Conservation (phyloP, 2,329 filamentous ascomycete genomes). For the Penicillium sp. region DNA sequence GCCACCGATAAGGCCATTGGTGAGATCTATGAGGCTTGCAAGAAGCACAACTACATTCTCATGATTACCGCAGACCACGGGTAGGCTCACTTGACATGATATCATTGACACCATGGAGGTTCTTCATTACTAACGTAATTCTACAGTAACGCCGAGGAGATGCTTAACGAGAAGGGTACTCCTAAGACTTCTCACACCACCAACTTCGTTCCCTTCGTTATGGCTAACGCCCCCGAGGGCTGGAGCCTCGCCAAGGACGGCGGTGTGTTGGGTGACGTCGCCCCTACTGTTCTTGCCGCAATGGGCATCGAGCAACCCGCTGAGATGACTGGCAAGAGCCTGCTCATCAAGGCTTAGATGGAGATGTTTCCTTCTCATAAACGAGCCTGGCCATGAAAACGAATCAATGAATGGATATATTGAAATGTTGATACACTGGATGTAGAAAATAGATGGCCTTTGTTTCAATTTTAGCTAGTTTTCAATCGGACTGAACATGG, state of each 20-base stretch:
- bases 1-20: constrained; percentile 95
- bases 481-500: background rate
- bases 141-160: constrained; percentile 87
- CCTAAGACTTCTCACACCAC: constrained; percentile 98
- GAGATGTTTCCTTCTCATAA: constrained; percentile 23
- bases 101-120: background rate
- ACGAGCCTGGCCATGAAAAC: constrained; percentile 26
- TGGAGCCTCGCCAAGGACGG: constrained; percentile 82
- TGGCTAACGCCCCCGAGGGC: constrained; percentile 92
- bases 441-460: constrained; percentile 8
- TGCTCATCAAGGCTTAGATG: constrained; percentile 70
- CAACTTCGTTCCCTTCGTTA: constrained; percentile 97
- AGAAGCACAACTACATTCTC: constrained; percentile 87
- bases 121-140: constrained; percentile 26
- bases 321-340: constrained; percentile 86
- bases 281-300: constrained; percentile 84
- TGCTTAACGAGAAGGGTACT: constrained; percentile 93
- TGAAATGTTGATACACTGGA: constrained; percentile 27
- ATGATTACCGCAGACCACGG: constrained; percentile 97
- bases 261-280: constrained; percentile 95
- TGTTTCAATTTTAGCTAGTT: background rate
- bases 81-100: constrained; percentile 46
- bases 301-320: constrained; percentile 91
- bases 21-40: constrained; percentile 88
- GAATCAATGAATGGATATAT: constrained; percentile 29